Base-by-base conservation (phyloP, 352 stramenopile species). In the Phytophthora lateralis region DNA sequence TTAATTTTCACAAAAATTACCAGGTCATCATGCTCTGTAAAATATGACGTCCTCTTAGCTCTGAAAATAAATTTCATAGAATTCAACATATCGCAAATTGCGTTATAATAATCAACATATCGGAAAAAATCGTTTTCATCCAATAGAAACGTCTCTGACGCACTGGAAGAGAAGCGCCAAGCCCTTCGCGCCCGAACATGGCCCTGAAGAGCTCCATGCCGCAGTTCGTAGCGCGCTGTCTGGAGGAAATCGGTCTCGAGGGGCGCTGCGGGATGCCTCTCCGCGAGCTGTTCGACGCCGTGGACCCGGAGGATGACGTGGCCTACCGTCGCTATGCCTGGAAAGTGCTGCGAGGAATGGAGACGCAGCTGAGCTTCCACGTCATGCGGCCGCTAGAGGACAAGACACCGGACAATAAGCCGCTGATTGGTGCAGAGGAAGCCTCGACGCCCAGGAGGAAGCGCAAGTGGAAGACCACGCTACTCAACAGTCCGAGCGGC, bases 161-260 rank as follows among this genome's bases (percentile, higher is more conserved):
- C 32, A 38, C 32, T 38, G 32, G 32, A 38, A 38, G 32, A 38
- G 32, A 38, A 38, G 8, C 32, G 4, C 11, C 8, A 12, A 17
- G 35, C 15, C 35, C 35, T 12, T 38, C 32, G 32, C 32, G 9
- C 32, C 32, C 14, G 32, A 38, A 10, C 8, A 67, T 62, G 56
- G 30, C 46, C 21, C 21, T 63, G 57, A 50, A 57, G 34, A 58
- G 69, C 47, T 46, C 79, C 44, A 90, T 93, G 80, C 75, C 78
- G 44, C 66, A 78, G 59, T 91, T 92, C 48, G 63, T 92, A 50
- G 82, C 85, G 59, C 76, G 81, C 41, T 94, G 82, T 51, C 68
- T 94, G 42, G 86, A 95, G 61, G 85, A 91, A 45, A 88, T 92
- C 45, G 82, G 80, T 1, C 80, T 95, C 32, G 82, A 92, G 52